Base-by-base conservation (phyloP, 495 filamentous ascomycete species). In the Endocarpon pusillum region DNA sequence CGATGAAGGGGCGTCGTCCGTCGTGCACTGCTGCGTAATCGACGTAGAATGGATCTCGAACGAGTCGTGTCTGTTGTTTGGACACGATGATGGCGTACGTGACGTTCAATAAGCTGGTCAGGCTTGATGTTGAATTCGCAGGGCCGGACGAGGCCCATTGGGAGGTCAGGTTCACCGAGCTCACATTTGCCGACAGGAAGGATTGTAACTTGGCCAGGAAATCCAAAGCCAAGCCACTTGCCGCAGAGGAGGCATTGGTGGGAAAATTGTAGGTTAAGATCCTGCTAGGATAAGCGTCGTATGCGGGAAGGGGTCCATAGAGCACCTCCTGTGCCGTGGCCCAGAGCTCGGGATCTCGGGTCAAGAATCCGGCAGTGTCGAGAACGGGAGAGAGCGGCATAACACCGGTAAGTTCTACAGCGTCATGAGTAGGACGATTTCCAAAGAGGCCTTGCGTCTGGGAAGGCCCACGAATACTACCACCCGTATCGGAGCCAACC, bases 11-110 rank as follows among this genome's bases (percentile, higher is more conserved):
- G 1, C 35, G 45, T 19, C 63, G 59, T 22, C 62, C 65, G 12
- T 53, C 49, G 37, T 68, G 44, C 3, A 48, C 43, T 6, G 56
- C 53, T 1, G 55, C 66, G 31, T 71, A 73, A 42, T 68, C 66
- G 3, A 47, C 46, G 39, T 62, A 71, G 36, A 74, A 66, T 0
- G 69, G 65, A 1, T 53, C 45, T 3, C 58, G 55, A 16, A 73
- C 45, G 12, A 60, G 54, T 4, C 36, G 43, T 25, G 50, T 66
- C 39, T 74, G 67, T 34, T 69, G 55, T 28, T 67, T 62, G 6
- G 61, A 57, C 27, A 62, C 66, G 11, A 73, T 37, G 12, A 49
- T 54, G 5, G 63, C 53, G 36, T 73, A 74, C 3, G 66, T 69
- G 30, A 47, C 49, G 35, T 54, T 55, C 7, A 69, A 42, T 14